Conservation (phyloP, 345 rosid species). For the Lepidium aucheri region DNA sequence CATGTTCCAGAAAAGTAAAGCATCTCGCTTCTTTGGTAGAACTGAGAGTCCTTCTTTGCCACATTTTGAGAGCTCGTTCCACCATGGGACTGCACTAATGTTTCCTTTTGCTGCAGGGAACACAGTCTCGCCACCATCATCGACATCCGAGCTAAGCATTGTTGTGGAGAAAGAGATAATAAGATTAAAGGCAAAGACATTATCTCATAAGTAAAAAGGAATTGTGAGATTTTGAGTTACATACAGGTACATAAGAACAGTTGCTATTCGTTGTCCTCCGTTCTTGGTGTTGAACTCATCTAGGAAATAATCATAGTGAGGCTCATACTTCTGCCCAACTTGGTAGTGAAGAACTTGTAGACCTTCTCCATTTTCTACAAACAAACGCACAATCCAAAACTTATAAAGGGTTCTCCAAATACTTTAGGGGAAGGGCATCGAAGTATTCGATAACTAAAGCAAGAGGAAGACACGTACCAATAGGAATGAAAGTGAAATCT, state of each 20-base stretch:
- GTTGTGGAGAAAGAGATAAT: not conserved
- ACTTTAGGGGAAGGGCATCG: not conserved
- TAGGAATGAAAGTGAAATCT: slow-evolving; percentile 86
- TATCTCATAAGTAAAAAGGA: not conserved
- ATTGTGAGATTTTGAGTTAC: slow-evolving; percentile 16
- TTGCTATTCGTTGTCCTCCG: slow-evolving; percentile 97
- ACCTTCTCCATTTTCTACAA: slow-evolving; percentile 91
- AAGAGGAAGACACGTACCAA: slow-evolving; percentile 38
- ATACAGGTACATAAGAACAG: slow-evolving; percentile 97
- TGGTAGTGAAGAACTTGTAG: slow-evolving; percentile 96
- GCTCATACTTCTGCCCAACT: slow-evolving; percentile 94
- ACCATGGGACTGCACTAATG: slow-evolving; percentile 81
- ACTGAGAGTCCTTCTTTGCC: slow-evolving; percentile 84
- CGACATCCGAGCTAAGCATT: slow-evolving; percentile 74
- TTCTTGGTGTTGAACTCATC: slow-evolving; percentile 84
- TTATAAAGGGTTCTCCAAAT: not conserved
- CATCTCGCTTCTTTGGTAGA: slow-evolving; percentile 92
- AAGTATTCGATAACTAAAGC: not conserved
- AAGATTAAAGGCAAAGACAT: not conserved
- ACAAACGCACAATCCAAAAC: not conserved
- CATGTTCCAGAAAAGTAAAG: slow-evolving; percentile 98
- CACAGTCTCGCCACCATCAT: slow-evolving; percentile 98
- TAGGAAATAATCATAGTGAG: slow-evolving; percentile 85
- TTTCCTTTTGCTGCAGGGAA: slow-evolving; percentile 93
- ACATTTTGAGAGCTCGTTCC: slow-evolving; percentile 81